These are phyloP conservation scores for Dissophora ornata DNA, from an alignment of 192 early-diverging fungal species.

Conservation along the genomic window DNA sequence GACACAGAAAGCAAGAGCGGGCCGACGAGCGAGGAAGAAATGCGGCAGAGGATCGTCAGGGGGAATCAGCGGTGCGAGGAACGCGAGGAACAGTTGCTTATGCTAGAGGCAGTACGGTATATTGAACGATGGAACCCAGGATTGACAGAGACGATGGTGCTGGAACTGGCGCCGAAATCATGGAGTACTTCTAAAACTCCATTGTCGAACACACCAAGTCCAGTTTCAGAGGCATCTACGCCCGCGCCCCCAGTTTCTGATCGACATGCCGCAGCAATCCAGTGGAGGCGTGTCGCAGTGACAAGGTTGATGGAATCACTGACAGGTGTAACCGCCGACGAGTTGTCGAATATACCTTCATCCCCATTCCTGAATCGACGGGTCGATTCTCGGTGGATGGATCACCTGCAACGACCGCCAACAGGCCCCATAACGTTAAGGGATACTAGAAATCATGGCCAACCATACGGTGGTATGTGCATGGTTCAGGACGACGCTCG, in stretches of 20 bases:
- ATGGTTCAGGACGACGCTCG: slow-evolving; percentile 44
- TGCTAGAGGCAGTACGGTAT: slow-evolving; percentile 35
- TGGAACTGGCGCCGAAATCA: not conserved
- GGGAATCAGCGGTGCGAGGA: slow-evolving; percentile 34
- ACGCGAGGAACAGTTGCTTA: slow-evolving; percentile 31
- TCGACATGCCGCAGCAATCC: slow-evolving; percentile 16
- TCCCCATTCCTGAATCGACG: slow-evolving; percentile 30
- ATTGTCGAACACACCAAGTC: not conserved
- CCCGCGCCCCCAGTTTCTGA: not conserved
- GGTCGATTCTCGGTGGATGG: slow-evolving; percentile 29
- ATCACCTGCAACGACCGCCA: slow-evolving; percentile 16
- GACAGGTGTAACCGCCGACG: not conserved
- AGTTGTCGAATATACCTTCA: slow-evolving; percentile 10
- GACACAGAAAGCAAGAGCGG: not conserved
- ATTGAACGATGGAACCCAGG: slow-evolving; percentile 10
- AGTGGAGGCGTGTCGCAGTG: slow-evolving; percentile 38
- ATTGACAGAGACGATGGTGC: not conserved
- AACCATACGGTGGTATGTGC: not conserved
- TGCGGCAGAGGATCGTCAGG: slow-evolving; percentile 9
- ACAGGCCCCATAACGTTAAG: not conserved
- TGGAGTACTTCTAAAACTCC: not conserved
- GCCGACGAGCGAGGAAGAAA: not conserved
- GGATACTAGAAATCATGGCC: not conserved
- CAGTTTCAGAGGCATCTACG: not conserved
- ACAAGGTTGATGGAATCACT: slow-evolving; percentile 6